phyloP scores from a whole-genome alignment of 345 rosid genomes.

The Bruguiera parviflora region DNA sequence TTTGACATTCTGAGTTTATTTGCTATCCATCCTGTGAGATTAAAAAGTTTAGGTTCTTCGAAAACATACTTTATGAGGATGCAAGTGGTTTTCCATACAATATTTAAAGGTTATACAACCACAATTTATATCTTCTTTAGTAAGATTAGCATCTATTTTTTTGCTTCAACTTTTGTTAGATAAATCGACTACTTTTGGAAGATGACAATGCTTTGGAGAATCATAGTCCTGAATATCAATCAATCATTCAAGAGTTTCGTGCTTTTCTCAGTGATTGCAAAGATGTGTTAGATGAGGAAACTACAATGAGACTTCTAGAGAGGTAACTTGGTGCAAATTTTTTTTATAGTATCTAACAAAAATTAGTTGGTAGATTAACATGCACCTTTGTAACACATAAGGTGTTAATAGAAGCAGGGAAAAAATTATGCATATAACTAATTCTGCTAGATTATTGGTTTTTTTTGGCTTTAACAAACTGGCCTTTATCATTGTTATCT shows the following conservation, averaged over 20 bases:
- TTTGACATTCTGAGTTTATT: background rate
- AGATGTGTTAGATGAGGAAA: slow-evolving; percentile 96
- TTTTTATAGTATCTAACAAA: background rate
- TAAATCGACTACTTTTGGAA: slow-evolving; percentile 87
- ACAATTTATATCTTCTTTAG: slow-evolving; percentile 2
- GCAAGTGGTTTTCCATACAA: background rate
- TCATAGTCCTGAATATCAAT: slow-evolving; percentile 72
- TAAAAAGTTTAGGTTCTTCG: slow-evolving; percentile 6
- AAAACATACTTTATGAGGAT: slow-evolving; percentile 6
- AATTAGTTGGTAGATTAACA: background rate
- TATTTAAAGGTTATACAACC: slow-evolving; percentile 7
- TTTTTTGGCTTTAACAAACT: too few species aligned
- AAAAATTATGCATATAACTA: too few species aligned
- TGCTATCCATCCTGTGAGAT: background rate
- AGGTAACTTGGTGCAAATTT: slow-evolving; percentile 44
- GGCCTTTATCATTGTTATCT: too few species aligned
- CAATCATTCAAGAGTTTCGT: slow-evolving; percentile 79
- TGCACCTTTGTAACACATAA: background rate
- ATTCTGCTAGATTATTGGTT: too few species aligned
- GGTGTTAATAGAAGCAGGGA: background rate
- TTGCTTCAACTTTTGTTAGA: slow-evolving; percentile 36
- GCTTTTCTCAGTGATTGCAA: slow-evolving; percentile 94
- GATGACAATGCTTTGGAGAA: slow-evolving; percentile 87
- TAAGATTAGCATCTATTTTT: background rate
- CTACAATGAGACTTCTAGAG: slow-evolving; percentile 94